Base-by-base conservation (phyloP, 2,329 filamentous ascomycete genomes). In the Aspergillus alliaceus region DNA sequence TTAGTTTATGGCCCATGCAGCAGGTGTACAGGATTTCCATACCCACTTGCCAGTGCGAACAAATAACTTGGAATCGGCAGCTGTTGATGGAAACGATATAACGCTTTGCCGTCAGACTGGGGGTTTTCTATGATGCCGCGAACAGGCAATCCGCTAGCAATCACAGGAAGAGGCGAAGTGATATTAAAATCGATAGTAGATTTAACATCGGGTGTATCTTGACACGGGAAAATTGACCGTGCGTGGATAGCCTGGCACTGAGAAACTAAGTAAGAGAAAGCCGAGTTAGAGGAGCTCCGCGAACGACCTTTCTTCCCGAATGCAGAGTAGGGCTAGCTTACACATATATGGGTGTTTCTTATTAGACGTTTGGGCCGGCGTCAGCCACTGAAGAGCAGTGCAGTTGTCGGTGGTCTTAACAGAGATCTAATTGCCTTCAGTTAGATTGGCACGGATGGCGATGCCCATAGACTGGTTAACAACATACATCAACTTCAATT, bases 181-280 rank as follows among this genome's bases (percentile, higher is more conserved):
- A 99, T 89, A 69, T 88, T 90, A 80, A 97, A 97, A 61, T 88
- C 87, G 76, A 93, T 92, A 1, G 92, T 96, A n/a, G 90, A 92
- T 80, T 99, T 99, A 68, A 97, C 90, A 72, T 97, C 93, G 3
- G 95, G 95, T 1, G 95, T 98, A 72, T 99, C 95, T 79, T 98
- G 93, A 76, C 93, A 98, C 6, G 95, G 95, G 75, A 98, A 96
- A 59, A 98, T 85, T 48, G 92, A 96, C 59, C 95, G 87, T 42
- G 91, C 91, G 69, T 98, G 93, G 69, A 97, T 98, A 53, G 93
- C 93, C 80, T 99, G 93, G 75, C 93, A 96, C 79, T 98, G 95
- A 44, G 91, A 96, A 80, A 98, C 78, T 80, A 54, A 15, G 39
- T 18, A 20, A 44, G 15, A 40, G 44, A 31, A 53, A 56, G 5